Conservation (phyloP, 306 rosid species). For the Geum urbanum region DNA sequence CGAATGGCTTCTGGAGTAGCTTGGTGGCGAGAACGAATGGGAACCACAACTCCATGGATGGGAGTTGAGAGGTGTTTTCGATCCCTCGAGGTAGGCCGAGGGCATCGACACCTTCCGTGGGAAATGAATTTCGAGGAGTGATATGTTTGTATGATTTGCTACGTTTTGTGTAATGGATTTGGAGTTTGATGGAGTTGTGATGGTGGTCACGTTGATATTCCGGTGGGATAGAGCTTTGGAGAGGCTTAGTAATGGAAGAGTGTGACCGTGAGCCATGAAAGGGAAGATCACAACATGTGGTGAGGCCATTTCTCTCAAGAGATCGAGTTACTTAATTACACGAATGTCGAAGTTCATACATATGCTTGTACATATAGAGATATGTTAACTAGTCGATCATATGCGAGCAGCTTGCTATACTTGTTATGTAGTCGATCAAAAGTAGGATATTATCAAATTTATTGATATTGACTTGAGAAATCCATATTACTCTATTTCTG, state of each 20-base stretch:
- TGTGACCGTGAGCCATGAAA: conserved; percentile 43
- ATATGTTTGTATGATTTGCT: conserved; percentile 5
- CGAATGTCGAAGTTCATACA: background rate
- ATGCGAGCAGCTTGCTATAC: background rate
- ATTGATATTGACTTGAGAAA: background rate
- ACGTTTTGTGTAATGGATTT: conserved; percentile 4
- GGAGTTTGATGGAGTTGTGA: conserved; percentile 33
- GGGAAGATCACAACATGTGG: conserved; percentile 33
- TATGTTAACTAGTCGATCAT: background rate
- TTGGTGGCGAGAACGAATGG: conserved; percentile 26
- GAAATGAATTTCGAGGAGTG: conserved; percentile 23
- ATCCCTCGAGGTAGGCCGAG: conserved; percentile 30
- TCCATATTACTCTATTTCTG: too few species aligned
- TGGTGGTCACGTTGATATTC: conserved; percentile 22
- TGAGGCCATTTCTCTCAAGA: background rate
- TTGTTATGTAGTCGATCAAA: background rate
- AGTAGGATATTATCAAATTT: background rate
- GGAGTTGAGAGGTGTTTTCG: conserved; percentile 25
- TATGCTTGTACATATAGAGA: background rate
- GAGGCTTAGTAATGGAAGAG: conserved; percentile 32
- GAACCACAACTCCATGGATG: conserved; percentile 5
- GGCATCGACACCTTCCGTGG: background rate
- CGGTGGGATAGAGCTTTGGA: conserved; percentile 27
- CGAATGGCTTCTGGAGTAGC: conserved; percentile 24
- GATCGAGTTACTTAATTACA: too few species aligned